These are phyloP conservation scores for Symbiodinium pilosum DNA, from an alignment of 73 alveolate species.

Conservation along the genomic window DNA sequence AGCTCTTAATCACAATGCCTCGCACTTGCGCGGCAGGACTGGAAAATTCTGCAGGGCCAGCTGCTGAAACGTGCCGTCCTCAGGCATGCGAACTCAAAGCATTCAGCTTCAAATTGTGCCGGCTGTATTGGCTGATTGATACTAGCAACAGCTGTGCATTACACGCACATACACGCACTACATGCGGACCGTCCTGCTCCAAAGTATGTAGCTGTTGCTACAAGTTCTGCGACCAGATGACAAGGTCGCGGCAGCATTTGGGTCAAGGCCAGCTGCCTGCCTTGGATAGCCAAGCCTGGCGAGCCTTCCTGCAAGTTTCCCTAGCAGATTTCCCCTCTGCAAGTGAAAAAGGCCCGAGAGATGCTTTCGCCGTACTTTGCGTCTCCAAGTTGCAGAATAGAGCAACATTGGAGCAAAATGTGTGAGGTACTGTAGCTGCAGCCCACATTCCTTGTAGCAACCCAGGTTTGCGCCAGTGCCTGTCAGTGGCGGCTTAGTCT, in stretches of 20 bases:
- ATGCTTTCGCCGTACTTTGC: slow-evolving; percentile 79
- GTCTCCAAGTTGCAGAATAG: neutral
- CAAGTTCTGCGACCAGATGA: too few species aligned
- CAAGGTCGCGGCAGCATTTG: slow-evolving; percentile 23
- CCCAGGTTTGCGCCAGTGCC: slow-evolving; percentile 68
- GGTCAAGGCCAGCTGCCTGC: slow-evolving; percentile 36
- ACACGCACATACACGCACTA: too few species aligned
- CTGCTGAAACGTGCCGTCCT: slow-evolving; percentile 32
- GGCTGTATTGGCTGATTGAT: too few species aligned
- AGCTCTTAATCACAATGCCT: too few species aligned
- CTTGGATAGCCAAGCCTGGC: neutral
- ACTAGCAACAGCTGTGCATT: too few species aligned
- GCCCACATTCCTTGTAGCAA: too few species aligned
- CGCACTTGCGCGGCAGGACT: slow-evolving; percentile 58
- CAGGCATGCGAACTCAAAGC: too few species aligned
- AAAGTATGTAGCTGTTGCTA: too few species aligned
- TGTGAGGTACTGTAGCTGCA: neutral
- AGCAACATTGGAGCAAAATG: neutral
- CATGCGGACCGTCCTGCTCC: too few species aligned
- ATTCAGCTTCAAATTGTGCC: too few species aligned
- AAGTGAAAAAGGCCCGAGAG: slow-evolving; percentile 22
- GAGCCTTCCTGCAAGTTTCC: neutral
- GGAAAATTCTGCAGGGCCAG: slow-evolving; percentile 45
- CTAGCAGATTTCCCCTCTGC: too few species aligned
- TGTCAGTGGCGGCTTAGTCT: slow-evolving; percentile 11